phyloP scores from a whole-genome alignment of 2,329 filamentous ascomycete species.

The Cladophialophora carrionii region DNA sequence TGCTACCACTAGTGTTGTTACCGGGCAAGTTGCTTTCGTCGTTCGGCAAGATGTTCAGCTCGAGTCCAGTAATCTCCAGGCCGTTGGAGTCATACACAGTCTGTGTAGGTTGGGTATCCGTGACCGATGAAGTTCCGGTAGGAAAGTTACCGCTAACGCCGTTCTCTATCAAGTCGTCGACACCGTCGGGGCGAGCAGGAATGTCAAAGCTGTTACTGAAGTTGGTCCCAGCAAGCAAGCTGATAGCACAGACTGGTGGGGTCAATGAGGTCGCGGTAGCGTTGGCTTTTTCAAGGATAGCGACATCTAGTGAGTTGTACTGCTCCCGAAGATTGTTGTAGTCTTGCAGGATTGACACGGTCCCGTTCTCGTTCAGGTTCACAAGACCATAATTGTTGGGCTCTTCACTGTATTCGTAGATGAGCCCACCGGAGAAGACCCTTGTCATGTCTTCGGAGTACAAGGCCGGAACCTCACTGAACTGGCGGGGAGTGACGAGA shows the following conservation, averaged over 20 bases:
- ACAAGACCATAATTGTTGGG: conserved; percentile 61
- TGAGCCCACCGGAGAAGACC: conserved; percentile 61
- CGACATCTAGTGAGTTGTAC: conserved; percentile 74
- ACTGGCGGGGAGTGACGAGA: conserved; percentile 58
- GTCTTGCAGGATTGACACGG: conserved; percentile 63
- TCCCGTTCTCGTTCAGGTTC: conserved; percentile 61
- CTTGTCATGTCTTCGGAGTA: conserved; percentile 64
- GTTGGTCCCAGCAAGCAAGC: conserved; percentile 67
- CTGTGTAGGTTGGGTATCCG: conserved; percentile 58
- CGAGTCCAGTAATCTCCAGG: conserved; percentile 64
- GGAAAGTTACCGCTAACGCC: conserved; percentile 67
- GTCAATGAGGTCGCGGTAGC: conserved; percentile 58
- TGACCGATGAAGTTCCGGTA: conserved; percentile 64
- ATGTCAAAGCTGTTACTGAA: conserved; percentile 82
- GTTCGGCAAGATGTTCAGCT: conserved; percentile 58
- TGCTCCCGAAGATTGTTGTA: conserved; percentile 75
- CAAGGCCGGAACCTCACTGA: conserved; percentile 63
- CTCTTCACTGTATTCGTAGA: conserved; percentile 57
- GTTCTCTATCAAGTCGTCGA: conserved; percentile 72
- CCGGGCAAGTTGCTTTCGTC: conserved; percentile 62
- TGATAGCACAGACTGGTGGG: conserved; percentile 66
- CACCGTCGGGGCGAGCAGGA: conserved; percentile 68
- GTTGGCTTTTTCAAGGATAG: conserved; percentile 65
- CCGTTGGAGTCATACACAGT: conserved; percentile 62
- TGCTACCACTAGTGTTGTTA: conserved; percentile 44